Evolutionary conservation across 257 asterid genomes (phyloP).

Genomic region (Salvia rosmarinus): DNA sequence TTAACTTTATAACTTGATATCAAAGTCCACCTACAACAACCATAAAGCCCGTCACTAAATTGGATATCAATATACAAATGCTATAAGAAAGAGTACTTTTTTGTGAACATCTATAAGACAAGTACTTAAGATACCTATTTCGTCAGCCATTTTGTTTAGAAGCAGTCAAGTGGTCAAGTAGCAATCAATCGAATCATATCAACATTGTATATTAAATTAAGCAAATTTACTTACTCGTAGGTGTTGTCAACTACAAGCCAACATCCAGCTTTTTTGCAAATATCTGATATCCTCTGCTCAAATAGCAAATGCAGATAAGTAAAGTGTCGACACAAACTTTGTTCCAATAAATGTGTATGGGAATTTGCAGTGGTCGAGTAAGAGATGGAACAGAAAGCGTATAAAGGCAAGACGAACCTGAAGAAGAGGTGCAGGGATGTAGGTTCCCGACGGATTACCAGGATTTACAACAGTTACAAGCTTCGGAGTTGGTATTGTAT

Average conservation of each 20-base stretch:
- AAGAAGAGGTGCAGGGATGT: conserved; percentile 88
- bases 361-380: neutral
- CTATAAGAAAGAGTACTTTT: no score
- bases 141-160: neutral
- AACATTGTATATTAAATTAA: neutral
- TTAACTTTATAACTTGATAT: no score
- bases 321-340: conserved; percentile 6
- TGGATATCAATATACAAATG: no score
- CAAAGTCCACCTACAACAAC: no score
- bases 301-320: conserved; percentile 7
- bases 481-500: conserved; percentile 89
- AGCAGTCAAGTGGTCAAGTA: neutral
- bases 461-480: conserved; percentile 94
- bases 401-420: conserved; percentile 52
- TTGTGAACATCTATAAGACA: neutral
- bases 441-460: conserved; percentile 98
- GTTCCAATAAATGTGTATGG: neutral
- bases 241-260: conserved; percentile 97
- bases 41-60: no score
- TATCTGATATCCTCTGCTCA: conserved; percentile 78
- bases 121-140: neutral
- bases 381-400: neutral
- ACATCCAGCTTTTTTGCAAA: conserved; percentile 83
- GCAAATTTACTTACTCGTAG: conserved; percentile 69
- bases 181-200: neutral